Percentiles rank a stretch among this genome's conserved stretches.
Evolutionary conservation across 345 rosid genomes (phyloP).

Genomic region (Bretschneidera sinensis): DNA sequence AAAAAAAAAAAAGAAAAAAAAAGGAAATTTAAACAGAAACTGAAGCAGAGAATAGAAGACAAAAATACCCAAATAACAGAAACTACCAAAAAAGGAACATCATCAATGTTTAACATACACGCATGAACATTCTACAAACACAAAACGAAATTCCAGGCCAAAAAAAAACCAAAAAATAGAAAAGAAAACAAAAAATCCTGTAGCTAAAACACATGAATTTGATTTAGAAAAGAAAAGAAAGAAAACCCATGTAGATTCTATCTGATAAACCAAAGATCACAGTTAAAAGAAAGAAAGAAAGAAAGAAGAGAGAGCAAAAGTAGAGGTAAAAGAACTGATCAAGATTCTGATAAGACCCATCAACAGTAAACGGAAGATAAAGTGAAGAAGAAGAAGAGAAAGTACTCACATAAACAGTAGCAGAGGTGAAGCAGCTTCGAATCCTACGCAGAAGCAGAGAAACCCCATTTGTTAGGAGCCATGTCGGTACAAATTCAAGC

Average conservation of each 20-base stretch:
- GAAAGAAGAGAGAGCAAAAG: constrained; percentile 4
- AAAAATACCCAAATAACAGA: constrained; percentile 13
- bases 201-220: background rate
- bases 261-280: constrained; percentile 3
- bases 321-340: constrained; percentile 1
- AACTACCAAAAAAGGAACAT: background rate
- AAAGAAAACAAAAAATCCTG: background rate
- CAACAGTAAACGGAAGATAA: background rate
- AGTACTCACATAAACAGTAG: constrained; percentile 27
- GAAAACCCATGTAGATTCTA: constrained; percentile 19
- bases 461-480: constrained; percentile 68
- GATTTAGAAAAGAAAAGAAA: constrained; percentile 14
- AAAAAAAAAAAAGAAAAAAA: constrained; percentile 22
- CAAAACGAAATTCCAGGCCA: background rate
- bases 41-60: constrained; percentile 5
- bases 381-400: constrained; percentile 17
- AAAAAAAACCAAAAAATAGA: no score
- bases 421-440: constrained; percentile 18
- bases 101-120: background rate
- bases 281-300: background rate
- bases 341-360: constrained; percentile 11
- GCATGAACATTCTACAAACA: constrained; percentile 3
- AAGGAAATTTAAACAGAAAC: constrained; percentile 12
- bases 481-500: constrained; percentile 62
- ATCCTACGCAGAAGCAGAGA: constrained; percentile 34